Conservation (phyloP, 306 rosid species). For the Canavalia gladiata region DNA sequence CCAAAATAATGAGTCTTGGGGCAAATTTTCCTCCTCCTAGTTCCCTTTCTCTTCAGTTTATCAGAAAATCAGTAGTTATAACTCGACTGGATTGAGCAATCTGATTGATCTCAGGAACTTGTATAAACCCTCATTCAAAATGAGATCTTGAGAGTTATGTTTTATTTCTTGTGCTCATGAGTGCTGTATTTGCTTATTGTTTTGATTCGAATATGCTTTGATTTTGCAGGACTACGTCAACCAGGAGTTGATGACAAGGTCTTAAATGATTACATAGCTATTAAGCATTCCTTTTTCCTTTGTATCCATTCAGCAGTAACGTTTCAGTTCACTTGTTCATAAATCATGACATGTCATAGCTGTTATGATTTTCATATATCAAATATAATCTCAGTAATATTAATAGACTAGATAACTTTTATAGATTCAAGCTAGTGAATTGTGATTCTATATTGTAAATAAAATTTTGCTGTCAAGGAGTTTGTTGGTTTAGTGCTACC, state of each 20-base stretch:
- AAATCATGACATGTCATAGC: constrained; percentile 44
- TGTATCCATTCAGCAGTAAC: constrained; percentile 1
- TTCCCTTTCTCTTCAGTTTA: background rate
- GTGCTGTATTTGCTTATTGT: constrained; percentile 13
- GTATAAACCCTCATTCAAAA: background rate
- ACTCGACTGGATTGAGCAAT: constrained; percentile 6
- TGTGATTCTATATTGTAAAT: constrained; percentile 44
- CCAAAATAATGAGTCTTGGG: constrained; percentile 14
- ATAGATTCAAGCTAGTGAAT: constrained; percentile 24
- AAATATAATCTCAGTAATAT: background rate
- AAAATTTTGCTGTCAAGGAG: constrained; percentile 32
- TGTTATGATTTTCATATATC: background rate
- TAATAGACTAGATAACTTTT: background rate
- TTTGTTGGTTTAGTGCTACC: constrained; percentile 9
- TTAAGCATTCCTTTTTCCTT: background rate
- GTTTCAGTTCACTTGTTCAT: constrained; percentile 38
- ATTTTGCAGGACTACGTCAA: constrained; percentile 66
- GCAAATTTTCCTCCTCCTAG: background rate
- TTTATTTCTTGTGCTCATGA: background rate
- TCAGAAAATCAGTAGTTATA: background rate
- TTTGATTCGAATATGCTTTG: constrained; percentile 20
- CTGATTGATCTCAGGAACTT: background rate
- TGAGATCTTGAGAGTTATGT: constrained; percentile 22
- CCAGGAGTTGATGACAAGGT: constrained; percentile 57
- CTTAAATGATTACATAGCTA: constrained; percentile 21